Percentiles rank a stretch among this genome's conserved stretches.
phyloP scores from a whole-genome alignment of 2,329 filamentous ascomycete genomes.

The Curvularia sp. region DNA sequence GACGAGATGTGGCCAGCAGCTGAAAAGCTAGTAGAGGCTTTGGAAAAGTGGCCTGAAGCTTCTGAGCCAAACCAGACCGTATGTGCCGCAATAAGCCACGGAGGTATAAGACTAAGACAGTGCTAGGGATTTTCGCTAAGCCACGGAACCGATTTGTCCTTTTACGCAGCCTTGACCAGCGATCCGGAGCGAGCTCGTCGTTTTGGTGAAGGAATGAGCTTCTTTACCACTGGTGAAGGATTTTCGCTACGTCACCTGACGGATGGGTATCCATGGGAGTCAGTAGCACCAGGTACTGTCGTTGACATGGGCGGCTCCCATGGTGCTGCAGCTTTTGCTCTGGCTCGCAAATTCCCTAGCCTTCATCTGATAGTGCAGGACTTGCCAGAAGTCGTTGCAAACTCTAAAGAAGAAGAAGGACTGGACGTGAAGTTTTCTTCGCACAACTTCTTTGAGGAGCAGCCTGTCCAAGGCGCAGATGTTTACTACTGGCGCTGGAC shows the following conservation, averaged over 20 bases:
- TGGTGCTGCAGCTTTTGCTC: constrained; percentile 20
- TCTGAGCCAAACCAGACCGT: constrained; percentile 14
- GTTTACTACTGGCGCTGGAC: constrained; percentile 51
- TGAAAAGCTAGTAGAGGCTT: constrained; percentile 12
- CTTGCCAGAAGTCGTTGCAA: constrained; percentile 21
- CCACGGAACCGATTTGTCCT: constrained; percentile 19
- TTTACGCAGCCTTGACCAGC: constrained; percentile 22
- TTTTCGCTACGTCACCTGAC: constrained; percentile 4
- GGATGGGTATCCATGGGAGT: constrained; percentile 8
- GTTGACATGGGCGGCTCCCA: constrained; percentile 32
- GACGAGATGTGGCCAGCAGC: constrained; percentile 12
- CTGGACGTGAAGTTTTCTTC: constrained; percentile 23
- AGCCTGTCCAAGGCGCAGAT: constrained; percentile 36
- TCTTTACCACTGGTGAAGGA: constrained; percentile 11
- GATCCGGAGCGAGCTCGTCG: constrained; percentile 8
- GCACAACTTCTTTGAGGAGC: constrained; percentile 30
- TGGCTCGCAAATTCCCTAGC: constrained; percentile 21
- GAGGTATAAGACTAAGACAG: neutral
- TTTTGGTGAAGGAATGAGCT: constrained; percentile 24
- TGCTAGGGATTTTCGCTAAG: constrained; percentile 9
- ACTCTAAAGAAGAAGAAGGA: constrained; percentile 12
- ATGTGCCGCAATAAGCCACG: neutral
- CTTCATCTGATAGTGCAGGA: constrained; percentile 29
- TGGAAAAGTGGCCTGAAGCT: constrained; percentile 11
- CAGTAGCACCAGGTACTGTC: constrained; percentile 22